Evolutionary conservation across 345 rosid genomes (phyloP), one percentile per base, ranked within the genome.

Genomic region (Nasturtium officinale): DNA sequence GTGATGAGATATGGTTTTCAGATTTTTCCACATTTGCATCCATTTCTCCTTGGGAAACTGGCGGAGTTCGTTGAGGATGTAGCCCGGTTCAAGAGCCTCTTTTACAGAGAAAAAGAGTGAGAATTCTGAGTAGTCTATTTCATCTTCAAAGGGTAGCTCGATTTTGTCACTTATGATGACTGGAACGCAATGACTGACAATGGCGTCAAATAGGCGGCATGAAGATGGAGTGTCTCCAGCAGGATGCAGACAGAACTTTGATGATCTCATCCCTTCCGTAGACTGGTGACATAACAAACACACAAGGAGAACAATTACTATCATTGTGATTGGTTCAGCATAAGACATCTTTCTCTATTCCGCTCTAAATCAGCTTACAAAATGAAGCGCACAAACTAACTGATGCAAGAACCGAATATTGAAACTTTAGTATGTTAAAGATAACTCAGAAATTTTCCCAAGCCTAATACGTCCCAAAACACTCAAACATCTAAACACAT

Each of bases 161-260:
- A 93, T 85, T 55, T 69, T 82, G 78, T 93, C 89, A 25, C 98
- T 90, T 74, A 90, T 84, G 54, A 93, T 85, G 53, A 90, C 92
- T 0, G 98, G 97, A 50, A 90, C 79, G 76, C 98, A 90, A 80
- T 89, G 96, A 79, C 96, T 90, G 67, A 85, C 92, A 54, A 90
- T 87, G 25, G 97, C 98, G 47, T 90, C 97, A 40, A 90, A 93
- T 25, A 90, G 74, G 17, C 97, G 88, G 79, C 94, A 89, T 35
- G 98, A 91, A 37, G 98, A 89, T 55, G 98, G 98, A 12, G 98
- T 89, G 56, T 93, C 98, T 56, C 98, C 97, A 3, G 91, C 96
- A 40, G 94, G 96, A 83, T 89, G 83, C 38, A 93, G 84, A 68
- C 98, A 93, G 79, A 90, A 91, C 67, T 89, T 93, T 4, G 98